Base-by-base conservation (phyloP, 2,329 filamentous ascomycete species). In the Nigrospora oryzae region DNA sequence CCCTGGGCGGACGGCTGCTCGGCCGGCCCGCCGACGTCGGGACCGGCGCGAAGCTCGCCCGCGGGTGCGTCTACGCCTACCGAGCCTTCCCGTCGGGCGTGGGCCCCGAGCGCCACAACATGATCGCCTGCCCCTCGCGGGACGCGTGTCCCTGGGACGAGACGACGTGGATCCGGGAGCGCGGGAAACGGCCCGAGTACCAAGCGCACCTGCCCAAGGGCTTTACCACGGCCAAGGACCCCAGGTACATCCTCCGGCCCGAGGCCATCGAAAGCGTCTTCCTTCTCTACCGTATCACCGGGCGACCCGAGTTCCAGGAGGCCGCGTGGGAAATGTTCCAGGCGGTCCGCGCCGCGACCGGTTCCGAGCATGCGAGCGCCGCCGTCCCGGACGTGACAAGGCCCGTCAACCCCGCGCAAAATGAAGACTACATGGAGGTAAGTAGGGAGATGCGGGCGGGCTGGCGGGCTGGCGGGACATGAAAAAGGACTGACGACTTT, bases 61-160 rank as follows among this genome's bases (percentile, higher is more conserved):
- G 80, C 42, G 81, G 80, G 4, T 85, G 81, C 53, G 68, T 83
- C 11, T 84, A 77, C 67, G 71, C 72, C 0, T 85, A 85, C 57
- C 65, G 72, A 33, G 65, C 68, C 15, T 77, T 75, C 49, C 68
- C 71, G 1, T 74, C 71, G 1, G 79, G 75, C 13, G 77, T 80
- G 48, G 82, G 78, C 69, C 81, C 81, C 0, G 82, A 85, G 54
- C 68, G 70, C 1, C 73, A 77, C 52, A 68, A 68, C 45, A 66
- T 74, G 35, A 61, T 81, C 61, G 56, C 66, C 58, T 56, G 68
- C 57, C 53, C 61, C 37, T 44, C 63, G 33, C 42, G 62, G 42
- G 51, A 59, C 40, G 63, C 65, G 41, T 66, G 58, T 30, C 32
- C 52, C 15, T 61, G 58, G 58, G 49, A 60, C 39, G 45, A 49